A percentile compares a stretch with the other conserved stretches of the same genome.
Conservation (phyloP, 2,329 filamentous ascomycete species). For the Emmonsia crescens region DNA sequence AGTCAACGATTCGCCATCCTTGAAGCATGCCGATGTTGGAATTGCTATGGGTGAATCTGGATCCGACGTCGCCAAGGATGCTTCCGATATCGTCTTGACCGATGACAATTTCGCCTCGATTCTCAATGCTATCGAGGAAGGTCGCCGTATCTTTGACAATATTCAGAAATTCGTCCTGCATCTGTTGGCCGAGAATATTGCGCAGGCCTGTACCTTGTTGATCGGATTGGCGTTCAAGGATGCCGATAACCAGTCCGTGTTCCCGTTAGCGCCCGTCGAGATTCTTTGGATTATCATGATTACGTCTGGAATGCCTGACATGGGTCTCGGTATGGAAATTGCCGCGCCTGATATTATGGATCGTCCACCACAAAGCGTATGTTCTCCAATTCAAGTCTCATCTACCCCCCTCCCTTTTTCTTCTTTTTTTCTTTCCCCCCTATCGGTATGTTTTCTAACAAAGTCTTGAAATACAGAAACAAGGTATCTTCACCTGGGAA, state of each 20-base stretch:
- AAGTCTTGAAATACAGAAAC: conserved; percentile 25
- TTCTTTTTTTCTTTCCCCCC: neutral
- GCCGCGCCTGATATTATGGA: conserved; percentile 67
- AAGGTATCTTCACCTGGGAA: conserved; percentile 66
- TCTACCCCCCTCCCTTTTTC: neutral
- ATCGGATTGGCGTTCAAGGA: conserved; percentile 78
- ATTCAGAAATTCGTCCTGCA: conserved; percentile 82
- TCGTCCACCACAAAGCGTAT: conserved; percentile 59
- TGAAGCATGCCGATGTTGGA: conserved; percentile 72
- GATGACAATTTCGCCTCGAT: conserved; percentile 60
- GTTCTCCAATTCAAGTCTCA: neutral
- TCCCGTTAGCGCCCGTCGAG: conserved; percentile 73
- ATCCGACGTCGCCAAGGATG: conserved; percentile 74
- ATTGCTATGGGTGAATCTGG: conserved; percentile 78
- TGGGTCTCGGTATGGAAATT: conserved; percentile 72
- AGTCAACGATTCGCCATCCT: conserved; percentile 74
- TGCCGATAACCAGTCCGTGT: conserved; percentile 58
- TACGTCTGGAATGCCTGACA: conserved; percentile 76
- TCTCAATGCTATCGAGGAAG: conserved; percentile 71
- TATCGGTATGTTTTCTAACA: neutral
- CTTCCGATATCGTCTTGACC: conserved; percentile 36
- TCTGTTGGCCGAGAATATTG: conserved; percentile 69
- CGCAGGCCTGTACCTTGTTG: conserved; percentile 69
- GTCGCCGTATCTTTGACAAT: conserved; percentile 77
- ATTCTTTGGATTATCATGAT: conserved; percentile 95